Base-by-base conservation (phyloP, 1,284 basidiomycete genomes). In the Moesziomyces sp. region DNA sequence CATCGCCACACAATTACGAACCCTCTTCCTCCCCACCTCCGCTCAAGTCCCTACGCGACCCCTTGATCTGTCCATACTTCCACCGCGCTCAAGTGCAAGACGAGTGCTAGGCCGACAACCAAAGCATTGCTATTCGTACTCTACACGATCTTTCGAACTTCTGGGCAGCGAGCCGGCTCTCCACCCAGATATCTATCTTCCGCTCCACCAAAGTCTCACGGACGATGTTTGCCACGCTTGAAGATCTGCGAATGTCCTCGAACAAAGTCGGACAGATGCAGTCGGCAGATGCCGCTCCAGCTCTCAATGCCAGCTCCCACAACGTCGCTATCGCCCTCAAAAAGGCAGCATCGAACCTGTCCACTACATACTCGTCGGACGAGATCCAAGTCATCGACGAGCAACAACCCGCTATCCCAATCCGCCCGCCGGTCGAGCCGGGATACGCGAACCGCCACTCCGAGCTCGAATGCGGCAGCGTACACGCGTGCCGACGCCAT, bases 361-460 rank as follows among this genome's bases (percentile, higher is more conserved):
- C 44, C 13, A n/a, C 23, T 9, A 35, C 33, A 7, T 55, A 58
- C 46, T 58, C 60, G 7, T 45, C 53, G 5, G 70, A 73, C 30
- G 59, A 61, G 21, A 73, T 73, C n/a, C 59, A 67, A 19, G 70
- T 73, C 46, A 53, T 73, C 28, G 53, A 64, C 33, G 60, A 73
- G 14, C 46, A 52, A n/a, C 54, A 52, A 23, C 24, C 51, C 3
- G 69, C 70, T 21, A 73, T 73, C 23, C 64, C 64, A 19, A 73
- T 73, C 16, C 63, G 53, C 14, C 14, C 48, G 5, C 26, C n/a
- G 11, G 35, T 46, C 8, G 40, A 46, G 11, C 55, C 46, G 6
- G 21, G 46, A 35, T 52, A 58, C 3, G 55, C 63, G 11, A 45
- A 58, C 38, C 63, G 69, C 26, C 63, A 72, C 40, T 44, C 44